Percentiles rank a stretch among this genome's conserved stretches.
Conservation (phyloP, 1,284 basidiomycete genomes). For the Pseudozyma pruni region DNA sequence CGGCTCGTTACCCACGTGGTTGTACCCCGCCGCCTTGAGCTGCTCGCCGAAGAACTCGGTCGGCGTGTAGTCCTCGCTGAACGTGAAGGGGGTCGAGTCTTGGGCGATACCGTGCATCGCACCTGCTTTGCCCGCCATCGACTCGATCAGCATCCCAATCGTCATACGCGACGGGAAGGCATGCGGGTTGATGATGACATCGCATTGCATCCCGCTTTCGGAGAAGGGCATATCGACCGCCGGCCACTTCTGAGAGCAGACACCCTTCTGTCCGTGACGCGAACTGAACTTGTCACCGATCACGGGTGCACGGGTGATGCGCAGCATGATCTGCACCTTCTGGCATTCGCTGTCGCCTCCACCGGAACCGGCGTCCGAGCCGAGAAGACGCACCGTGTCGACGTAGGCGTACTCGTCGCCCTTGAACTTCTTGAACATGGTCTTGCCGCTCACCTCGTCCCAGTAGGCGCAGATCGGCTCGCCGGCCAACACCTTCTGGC, state of each 20-base stretch:
- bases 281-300: slow-evolving; percentile 99
- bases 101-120: slow-evolving; percentile 98
- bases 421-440: slow-evolving; percentile 93
- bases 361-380: slow-evolving; percentile 74
- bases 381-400: slow-evolving; percentile 90
- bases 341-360: slow-evolving; percentile 84
- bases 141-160: slow-evolving; percentile 99
- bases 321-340: slow-evolving; percentile 91
- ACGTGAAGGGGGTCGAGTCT: slow-evolving; percentile 85
- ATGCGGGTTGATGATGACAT: slow-evolving; percentile 99
- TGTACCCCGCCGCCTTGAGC: slow-evolving; percentile 91
- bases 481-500: slow-evolving; percentile 78
- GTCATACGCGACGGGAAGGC: slow-evolving; percentile 99
- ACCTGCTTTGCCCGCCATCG: slow-evolving; percentile 97
- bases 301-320: slow-evolving; percentile 92
- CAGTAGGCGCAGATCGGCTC: slow-evolving; percentile 81
- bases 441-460: slow-evolving; percentile 85
- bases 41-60: slow-evolving; percentile 98
- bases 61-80: slow-evolving; percentile 93
- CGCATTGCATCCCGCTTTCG: slow-evolving; percentile 98
- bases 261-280: slow-evolving; percentile 98
- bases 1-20: slow-evolving; percentile 98
- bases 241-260: slow-evolving; percentile 99
- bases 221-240: slow-evolving; percentile 98
- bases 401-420: slow-evolving; percentile 92